Evolutionary conservation across 2,329 filamentous ascomycete genomes (phyloP), one percentile per base, ranked within the genome.

Genomic region (Xylaria sp.): DNA sequence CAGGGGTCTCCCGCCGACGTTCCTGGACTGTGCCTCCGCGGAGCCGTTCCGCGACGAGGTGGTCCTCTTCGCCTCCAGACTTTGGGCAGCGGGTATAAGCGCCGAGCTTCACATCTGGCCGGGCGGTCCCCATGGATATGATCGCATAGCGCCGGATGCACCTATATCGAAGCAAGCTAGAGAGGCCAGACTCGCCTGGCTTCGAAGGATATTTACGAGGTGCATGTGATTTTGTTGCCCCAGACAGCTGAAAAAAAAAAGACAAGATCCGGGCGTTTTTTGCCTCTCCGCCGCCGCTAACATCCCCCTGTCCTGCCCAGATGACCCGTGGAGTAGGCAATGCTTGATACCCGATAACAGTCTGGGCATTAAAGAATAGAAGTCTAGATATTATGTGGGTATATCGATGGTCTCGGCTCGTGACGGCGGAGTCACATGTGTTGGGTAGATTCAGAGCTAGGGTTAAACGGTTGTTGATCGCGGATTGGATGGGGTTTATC

Each of bases 31-130:
- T 39, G 73, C 72, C 7, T 66, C 66, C 7, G 70, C 69, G 1
- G 72, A 75, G 48, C 63, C 68, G 0, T 74, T 74, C 59, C 67
- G 73, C 19, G 73, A 72, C 60, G 72, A 75, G 57, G 68, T 67
- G 59, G 66, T 74, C 8, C 66, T 66, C 4, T 75, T 71, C 63
- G 73, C 73, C 23, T 64, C 65, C 10, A 71, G 68, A 50, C 63
- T 75, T n/a, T 72, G 69, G 70, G 67, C 67, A n/a, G 63, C 57
- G 4, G 73, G 73, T 5, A 69, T 72, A 3, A 65, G 67, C 48
- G 67, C 68, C 44, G 73, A 76, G 54, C 63, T 75, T 52, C 73
- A 75, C 61, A 68, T 75, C 52, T 74, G 71, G 70, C 67, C 69
- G 8, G 72, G 71, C 19, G 68, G 67, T 2, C 70, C 68, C 34